Evolutionary conservation across 176 grass and related monocot genomes (phyloP).

Genomic region (Otatea glauca): DNA sequence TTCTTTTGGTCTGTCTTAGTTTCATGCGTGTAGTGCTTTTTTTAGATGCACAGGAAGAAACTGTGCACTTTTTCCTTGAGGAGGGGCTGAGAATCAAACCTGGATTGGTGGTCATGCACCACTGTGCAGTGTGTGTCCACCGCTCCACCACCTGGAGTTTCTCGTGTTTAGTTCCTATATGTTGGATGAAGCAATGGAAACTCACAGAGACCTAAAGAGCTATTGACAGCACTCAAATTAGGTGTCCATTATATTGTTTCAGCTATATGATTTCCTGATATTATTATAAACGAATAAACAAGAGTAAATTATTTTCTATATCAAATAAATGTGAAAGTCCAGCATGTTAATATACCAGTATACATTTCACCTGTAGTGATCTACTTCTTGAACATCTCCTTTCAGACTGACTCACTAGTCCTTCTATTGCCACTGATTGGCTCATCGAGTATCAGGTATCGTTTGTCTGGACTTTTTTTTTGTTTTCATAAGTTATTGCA

Average conservation of each 20-base stretch:
- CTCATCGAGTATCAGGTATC: conserved; percentile 76
- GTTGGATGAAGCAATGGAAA: conserved; percentile 14
- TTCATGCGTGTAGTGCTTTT: neutral
- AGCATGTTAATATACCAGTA: neutral
- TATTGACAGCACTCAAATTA: too few relatives aligned
- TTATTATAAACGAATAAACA: neutral
- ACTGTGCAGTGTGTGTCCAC: too few relatives aligned
- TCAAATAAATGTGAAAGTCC: conserved; percentile 8
- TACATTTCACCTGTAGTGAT: conserved; percentile 27
- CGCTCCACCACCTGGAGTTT: too few relatives aligned
- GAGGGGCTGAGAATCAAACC: too few relatives aligned
- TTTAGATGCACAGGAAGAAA: neutral
- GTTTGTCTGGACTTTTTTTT: conserved; percentile 7
- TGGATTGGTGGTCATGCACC: too few relatives aligned
- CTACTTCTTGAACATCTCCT: conserved; percentile 40
- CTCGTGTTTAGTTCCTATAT: neutral
- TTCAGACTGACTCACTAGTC: conserved; percentile 84
- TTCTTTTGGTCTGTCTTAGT: neutral
- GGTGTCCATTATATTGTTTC: neutral
- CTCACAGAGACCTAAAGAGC: neutral
- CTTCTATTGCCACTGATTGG: conserved; percentile 88
- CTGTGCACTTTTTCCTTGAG: neutral
- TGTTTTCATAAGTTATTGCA: conserved; percentile 25
- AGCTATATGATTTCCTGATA: neutral
- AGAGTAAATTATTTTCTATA: neutral